Conservation (phyloP, 1,139 yeast genomes). For the Pichia kudriavzevii region DNA sequence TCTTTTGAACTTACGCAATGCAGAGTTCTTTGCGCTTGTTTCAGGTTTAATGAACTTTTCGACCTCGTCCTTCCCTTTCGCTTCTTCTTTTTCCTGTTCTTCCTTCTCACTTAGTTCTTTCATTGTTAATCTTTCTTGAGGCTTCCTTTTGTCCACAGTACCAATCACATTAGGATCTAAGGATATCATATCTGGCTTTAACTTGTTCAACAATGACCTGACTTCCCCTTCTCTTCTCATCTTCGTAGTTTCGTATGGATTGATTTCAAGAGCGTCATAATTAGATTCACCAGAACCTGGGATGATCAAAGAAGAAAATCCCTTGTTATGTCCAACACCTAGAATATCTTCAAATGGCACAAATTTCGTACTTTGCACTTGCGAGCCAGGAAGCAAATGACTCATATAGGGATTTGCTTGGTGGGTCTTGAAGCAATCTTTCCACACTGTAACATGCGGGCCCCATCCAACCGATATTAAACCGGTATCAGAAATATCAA, state of each 20-base stretch:
- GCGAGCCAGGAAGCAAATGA: constrained; percentile 75
- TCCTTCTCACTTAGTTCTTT: constrained; percentile 43
- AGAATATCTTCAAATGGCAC: constrained; percentile 96
- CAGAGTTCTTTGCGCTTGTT: constrained; percentile 74
- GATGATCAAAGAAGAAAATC: constrained; percentile 71
- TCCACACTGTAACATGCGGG: constrained; percentile 87
- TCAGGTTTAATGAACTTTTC: constrained; percentile 39
- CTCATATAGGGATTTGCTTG: constrained; percentile 86
- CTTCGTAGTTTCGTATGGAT: constrained; percentile 86
- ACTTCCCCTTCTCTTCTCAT: constrained; percentile 95
- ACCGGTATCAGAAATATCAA: constrained; percentile 83
- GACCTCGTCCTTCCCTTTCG: constrained; percentile 33
- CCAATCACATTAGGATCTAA: constrained; percentile 89
- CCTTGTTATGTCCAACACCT: constrained; percentile 77
- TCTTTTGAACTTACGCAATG: constrained; percentile 71
- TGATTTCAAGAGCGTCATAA: constrained; percentile 86
- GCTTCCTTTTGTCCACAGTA: constrained; percentile 66
- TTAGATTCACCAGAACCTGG: constrained; percentile 99
- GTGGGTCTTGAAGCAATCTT: constrained; percentile 56
- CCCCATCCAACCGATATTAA: constrained; percentile 89
- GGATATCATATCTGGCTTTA: constrained; percentile 87
- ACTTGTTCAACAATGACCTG: constrained; percentile 73
- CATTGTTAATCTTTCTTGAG: constrained; percentile 54
- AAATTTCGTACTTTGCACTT: constrained; percentile 57
- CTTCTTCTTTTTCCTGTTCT: constrained; percentile 34